Evolutionary conservation across 345 rosid species (phyloP).

Genomic region (Hevea brasiliensis): DNA sequence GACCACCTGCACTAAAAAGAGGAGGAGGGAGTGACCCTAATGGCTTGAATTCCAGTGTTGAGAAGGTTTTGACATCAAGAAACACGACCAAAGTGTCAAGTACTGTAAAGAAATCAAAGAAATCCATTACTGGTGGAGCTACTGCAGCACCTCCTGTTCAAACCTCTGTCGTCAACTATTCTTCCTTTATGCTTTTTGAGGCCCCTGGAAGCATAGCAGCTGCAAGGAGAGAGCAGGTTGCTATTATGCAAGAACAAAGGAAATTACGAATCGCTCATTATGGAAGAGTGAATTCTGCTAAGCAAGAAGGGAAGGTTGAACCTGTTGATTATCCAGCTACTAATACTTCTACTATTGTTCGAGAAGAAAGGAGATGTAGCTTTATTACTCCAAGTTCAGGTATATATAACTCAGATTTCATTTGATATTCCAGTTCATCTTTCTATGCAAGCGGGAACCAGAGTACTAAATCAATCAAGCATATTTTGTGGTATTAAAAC

Average conservation of each 20-base stretch:
- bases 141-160: too few relatives aligned
- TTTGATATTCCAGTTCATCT: background rate
- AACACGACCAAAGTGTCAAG: conserved; percentile 19
- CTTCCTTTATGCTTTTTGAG: conserved; percentile 30
- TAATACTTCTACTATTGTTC: conserved; percentile 4
- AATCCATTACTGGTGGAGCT: background rate
- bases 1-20: conserved; percentile 33
- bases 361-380: conserved; percentile 58
- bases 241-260: conserved; percentile 59
- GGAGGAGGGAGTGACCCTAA: conserved; percentile 29
- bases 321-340: conserved; percentile 25
- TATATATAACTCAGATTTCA: conserved; percentile 14
- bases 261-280: conserved; percentile 63
- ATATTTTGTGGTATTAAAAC: too few relatives aligned
- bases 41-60: conserved; percentile 31
- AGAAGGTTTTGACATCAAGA: conserved; percentile 26
- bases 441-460: background rate
- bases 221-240: conserved; percentile 63
- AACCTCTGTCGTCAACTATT: conserved; percentile 8
- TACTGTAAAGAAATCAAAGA: conserved; percentile 27
- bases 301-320: conserved; percentile 26
- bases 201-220: conserved; percentile 74
- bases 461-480: too few relatives aligned
- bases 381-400: conserved; percentile 72
- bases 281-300: conserved; percentile 56